Evolutionary conservation across 345 rosid genomes (phyloP).

Genomic region (Eutrema heterophyllum): DNA sequence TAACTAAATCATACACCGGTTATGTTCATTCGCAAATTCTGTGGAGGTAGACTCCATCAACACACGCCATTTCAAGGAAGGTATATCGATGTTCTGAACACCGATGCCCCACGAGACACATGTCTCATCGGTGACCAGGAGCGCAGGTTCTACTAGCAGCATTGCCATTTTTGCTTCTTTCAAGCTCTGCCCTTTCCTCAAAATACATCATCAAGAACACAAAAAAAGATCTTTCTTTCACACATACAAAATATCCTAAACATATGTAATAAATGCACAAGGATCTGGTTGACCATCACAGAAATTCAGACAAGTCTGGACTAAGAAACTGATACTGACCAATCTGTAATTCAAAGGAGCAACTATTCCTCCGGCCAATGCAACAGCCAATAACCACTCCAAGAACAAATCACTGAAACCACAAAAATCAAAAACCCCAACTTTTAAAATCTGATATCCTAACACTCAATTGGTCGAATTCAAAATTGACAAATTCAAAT

Average conservation of each 20-base stretch:
- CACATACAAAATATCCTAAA: no score
- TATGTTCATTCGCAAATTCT: constrained; percentile 18
- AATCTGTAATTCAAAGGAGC: constrained; percentile 91
- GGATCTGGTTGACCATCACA: no score
- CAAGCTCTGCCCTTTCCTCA: constrained; percentile 43
- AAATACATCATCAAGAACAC: not conserved
- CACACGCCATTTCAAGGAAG: constrained; percentile 64
- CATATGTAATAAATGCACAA: no score
- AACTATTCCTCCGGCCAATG: constrained; percentile 66
- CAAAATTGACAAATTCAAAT: not conserved
- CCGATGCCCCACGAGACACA: constrained; percentile 45
- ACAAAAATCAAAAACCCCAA: not conserved
- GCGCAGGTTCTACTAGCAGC: constrained; percentile 45
- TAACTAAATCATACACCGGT: constrained; percentile 26
- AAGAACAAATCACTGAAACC: constrained; percentile 59
- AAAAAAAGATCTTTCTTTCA: no score
- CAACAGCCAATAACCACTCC: constrained; percentile 78
- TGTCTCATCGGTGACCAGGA: constrained; percentile 65
- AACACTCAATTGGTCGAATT: not conserved
- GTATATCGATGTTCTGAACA: constrained; percentile 28
- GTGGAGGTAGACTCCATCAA: constrained; percentile 41
- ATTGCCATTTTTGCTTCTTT: constrained; percentile 67
- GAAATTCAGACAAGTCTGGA: no score
- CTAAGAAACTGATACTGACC: constrained; percentile 54
- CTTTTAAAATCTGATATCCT: not conserved